Conservation (phyloP, 257 asterid species). For the Eustoma russellianum region DNA sequence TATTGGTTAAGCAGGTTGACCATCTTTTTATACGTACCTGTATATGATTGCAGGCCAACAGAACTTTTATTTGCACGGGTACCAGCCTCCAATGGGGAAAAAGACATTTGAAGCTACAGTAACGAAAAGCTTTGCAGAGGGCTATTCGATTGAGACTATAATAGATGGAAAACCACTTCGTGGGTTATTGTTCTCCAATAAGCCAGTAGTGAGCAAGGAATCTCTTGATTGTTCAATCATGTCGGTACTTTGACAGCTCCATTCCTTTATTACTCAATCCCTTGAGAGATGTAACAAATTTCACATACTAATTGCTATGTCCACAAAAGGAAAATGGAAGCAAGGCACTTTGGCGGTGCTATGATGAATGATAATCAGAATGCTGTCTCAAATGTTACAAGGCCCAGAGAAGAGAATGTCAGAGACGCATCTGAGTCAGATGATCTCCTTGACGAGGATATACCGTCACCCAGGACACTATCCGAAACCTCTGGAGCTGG, state of each 20-base stretch:
- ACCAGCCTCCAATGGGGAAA: conserved; percentile 49
- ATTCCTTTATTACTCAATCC: conserved; percentile 3
- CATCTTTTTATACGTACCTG: conserved; percentile 6
- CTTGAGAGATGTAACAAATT: conserved; percentile 3
- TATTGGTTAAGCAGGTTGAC: conserved; percentile 2
- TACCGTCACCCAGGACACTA: conserved; percentile 24
- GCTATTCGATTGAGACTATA: conserved; percentile 71
- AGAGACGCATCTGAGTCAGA: conserved; percentile 31
- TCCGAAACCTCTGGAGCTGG: conserved; percentile 37
- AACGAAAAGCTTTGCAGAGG: conserved; percentile 50
- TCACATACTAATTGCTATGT: conserved; percentile 12
- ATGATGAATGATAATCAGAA: conserved; percentile 28
- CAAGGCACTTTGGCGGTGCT: conserved; percentile 28
- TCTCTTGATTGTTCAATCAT: conserved; percentile 33
- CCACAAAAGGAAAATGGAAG: conserved; percentile 36
- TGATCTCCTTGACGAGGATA: conserved; percentile 23
- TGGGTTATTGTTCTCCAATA: conserved; percentile 68
- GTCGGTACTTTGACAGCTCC: conserved; percentile 23
- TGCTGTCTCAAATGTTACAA: conserved; percentile 28
- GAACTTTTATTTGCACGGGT: conserved; percentile 39
- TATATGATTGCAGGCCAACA: conserved; percentile 41
- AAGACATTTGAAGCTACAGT: conserved; percentile 80
- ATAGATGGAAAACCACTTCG: conserved; percentile 82
- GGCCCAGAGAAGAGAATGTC: conserved; percentile 24
- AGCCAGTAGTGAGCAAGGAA: conserved; percentile 33